These are phyloP conservation scores for Mortierella antarctica DNA, from an alignment of 192 early-diverging fungal species.

Conservation along the genomic window DNA sequence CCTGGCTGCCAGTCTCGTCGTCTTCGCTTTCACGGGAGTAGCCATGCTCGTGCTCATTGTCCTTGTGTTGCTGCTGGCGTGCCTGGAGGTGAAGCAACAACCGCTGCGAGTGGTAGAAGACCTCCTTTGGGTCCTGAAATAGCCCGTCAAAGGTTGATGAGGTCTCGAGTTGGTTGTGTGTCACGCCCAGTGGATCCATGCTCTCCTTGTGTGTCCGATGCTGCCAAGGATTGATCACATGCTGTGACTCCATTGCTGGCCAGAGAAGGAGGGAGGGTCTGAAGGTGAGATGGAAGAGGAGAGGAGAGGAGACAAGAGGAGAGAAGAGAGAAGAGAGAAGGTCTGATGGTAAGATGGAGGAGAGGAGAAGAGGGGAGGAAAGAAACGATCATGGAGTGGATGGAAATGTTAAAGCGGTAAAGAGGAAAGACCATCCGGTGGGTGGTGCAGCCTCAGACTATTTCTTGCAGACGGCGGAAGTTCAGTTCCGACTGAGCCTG, in stretches of 20 bases:
- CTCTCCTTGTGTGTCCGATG: constrained; percentile 8
- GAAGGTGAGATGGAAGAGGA: not conserved
- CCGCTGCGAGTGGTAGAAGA: constrained; percentile 23
- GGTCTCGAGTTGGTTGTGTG: not conserved
- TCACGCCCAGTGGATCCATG: constrained; percentile 19
- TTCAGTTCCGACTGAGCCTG: no score
- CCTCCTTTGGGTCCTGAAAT: constrained; percentile 31
- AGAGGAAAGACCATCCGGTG: not conserved
- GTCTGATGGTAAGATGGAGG: constrained; percentile 5
- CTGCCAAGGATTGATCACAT: constrained; percentile 42
- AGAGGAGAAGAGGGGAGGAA: not conserved
- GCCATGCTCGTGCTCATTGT: not conserved
- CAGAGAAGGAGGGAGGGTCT: not conserved
- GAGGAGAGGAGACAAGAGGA: not conserved
- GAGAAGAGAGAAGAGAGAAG: constrained; percentile 4
- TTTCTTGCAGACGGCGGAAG: no score
- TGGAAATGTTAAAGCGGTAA: not conserved
- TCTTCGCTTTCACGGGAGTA: constrained; percentile 12
- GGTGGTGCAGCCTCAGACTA: no score
- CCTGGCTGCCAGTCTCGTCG: constrained; percentile 21
- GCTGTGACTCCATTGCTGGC: constrained; percentile 32
- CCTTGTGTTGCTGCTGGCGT: constrained; percentile 4
- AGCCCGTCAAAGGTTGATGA: constrained; percentile 17
- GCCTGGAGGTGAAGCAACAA: constrained; percentile 14
- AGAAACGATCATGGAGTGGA: not conserved